Conservation (phyloP, 306 rosid species). For the Argentina anserina region DNA sequence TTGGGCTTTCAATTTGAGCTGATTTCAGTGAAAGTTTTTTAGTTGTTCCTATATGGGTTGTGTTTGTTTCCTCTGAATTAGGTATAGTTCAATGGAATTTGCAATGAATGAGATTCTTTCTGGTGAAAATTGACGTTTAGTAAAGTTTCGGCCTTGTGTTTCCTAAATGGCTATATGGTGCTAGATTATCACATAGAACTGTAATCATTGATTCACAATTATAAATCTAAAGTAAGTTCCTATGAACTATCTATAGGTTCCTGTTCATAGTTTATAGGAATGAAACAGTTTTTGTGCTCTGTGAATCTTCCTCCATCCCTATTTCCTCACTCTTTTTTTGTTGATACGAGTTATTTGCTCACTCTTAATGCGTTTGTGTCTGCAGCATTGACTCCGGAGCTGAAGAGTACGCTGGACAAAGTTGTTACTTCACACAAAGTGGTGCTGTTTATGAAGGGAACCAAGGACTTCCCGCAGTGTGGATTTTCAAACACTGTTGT, state of each 20-base stretch:
- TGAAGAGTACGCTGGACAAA: conserved; percentile 83
- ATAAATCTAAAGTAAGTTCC: neutral
- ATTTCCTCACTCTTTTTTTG: neutral
- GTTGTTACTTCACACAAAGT: conserved; percentile 78
- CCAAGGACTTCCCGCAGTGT: conserved; percentile 89
- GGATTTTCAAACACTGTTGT: conserved; percentile 94
- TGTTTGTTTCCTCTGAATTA: neutral
- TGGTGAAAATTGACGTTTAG: neutral
- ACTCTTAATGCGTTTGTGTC: neutral
- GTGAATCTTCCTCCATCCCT: neutral
- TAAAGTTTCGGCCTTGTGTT: neutral
- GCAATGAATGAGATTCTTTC: neutral
- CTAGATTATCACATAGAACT: neutral
- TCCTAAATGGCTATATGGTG: neutral
- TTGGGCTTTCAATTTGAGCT: neutral
- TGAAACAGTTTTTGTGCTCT: neutral
- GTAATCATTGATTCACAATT: neutral
- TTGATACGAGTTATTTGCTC: no score
- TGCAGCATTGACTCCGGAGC: conserved; percentile 74
- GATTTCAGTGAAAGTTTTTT: neutral
- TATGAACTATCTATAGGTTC: neutral
- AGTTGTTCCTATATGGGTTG: neutral
- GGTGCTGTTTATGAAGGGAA: conserved; percentile 90
- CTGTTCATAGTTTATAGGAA: no score
- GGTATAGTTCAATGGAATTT: neutral